Percentiles rank a stretch among this genome's conserved stretches.
phyloP scores from a whole-genome alignment of 306 rosid genomes.

The Medicago lupulina region DNA sequence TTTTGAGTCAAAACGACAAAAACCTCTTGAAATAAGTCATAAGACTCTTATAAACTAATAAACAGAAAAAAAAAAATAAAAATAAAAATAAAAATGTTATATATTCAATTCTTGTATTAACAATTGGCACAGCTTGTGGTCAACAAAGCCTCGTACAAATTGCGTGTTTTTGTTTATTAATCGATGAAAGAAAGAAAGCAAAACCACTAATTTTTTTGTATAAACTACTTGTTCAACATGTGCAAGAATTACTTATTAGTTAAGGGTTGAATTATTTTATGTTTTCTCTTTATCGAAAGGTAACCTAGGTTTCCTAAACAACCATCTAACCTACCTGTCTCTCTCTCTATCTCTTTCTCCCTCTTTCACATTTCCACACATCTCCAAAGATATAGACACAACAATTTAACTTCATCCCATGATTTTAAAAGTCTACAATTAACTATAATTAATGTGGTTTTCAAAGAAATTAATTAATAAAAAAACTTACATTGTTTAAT shows the following conservation, averaged over 20 bases:
- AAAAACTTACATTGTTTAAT: constrained; percentile 44
- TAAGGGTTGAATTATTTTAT: constrained; percentile 50
- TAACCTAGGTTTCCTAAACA: constrained; percentile 57
- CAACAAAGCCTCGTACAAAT: constrained; percentile 44
- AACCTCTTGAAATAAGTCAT: constrained; percentile 40
- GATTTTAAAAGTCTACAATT: constrained; percentile 32
- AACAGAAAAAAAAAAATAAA: too few species aligned
- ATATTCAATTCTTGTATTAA: neutral
- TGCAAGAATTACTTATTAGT: constrained; percentile 47
- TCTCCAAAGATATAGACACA: constrained; percentile 46
- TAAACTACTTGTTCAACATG: constrained; percentile 49
- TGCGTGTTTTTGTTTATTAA: constrained; percentile 23
- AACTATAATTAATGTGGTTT: constrained; percentile 36
- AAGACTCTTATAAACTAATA: constrained; percentile 26
- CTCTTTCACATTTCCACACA: constrained; percentile 29
- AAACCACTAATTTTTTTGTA: constrained; percentile 6
- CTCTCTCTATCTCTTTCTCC: constrained; percentile 29
- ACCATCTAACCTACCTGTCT: constrained; percentile 43
- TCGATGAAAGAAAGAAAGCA: constrained; percentile 8
- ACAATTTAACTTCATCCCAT: constrained; percentile 49
- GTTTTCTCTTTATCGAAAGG: constrained; percentile 54
- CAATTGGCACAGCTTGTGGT: neutral
- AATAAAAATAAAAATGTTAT: neutral
- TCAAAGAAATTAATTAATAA: constrained; percentile 43
- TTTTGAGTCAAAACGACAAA: constrained; percentile 39